A percentile compares a stretch with the other conserved stretches of the same genome.
Evolutionary conservation across 345 rosid genomes (phyloP).

Genomic region (Eucalyptus sp.): DNA sequence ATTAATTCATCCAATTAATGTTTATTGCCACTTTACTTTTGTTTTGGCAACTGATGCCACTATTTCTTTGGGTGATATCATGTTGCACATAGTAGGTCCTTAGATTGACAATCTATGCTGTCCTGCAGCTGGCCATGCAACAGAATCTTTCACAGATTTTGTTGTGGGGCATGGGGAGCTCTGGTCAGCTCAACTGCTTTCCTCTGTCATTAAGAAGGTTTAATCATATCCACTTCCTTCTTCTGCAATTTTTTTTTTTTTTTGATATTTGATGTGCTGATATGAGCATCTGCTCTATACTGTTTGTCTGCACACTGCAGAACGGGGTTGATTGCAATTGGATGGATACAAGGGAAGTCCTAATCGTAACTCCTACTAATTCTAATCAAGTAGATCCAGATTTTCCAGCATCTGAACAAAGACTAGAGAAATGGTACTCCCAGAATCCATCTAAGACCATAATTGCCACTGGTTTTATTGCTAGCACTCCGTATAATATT

Average conservation of each 20-base stretch:
- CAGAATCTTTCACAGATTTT: constrained; percentile 93
- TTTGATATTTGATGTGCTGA: background rate
- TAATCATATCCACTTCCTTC: background rate
- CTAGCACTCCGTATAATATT: constrained; percentile 87
- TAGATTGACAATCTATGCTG: background rate
- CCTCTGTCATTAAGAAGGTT: constrained; percentile 80
- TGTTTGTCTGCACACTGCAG: constrained; percentile 21
- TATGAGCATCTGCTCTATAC: background rate
- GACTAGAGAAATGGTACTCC: constrained; percentile 81
- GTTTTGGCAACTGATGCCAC: background rate
- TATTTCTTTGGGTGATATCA: background rate
- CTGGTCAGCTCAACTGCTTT: constrained; percentile 93
- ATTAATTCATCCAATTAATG: background rate
- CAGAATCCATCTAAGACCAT: constrained; percentile 46
- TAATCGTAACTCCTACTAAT: constrained; percentile 81
- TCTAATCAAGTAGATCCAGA: constrained; percentile 97
- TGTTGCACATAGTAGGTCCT: background rate
- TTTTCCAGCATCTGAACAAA: constrained; percentile 57
- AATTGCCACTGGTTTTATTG: constrained; percentile 96
- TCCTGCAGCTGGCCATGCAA: constrained; percentile 85
- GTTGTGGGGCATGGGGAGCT: constrained; percentile 96
- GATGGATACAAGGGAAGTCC: constrained; percentile 99
- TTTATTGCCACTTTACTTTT: background rate
- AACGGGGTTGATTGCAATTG: constrained; percentile 68
- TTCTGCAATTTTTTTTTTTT: background rate